Percentiles rank a stretch among this genome's conserved stretches.
Evolutionary conservation across 257 asterid genomes (phyloP).

Genomic region (Capsicum baccatum): DNA sequence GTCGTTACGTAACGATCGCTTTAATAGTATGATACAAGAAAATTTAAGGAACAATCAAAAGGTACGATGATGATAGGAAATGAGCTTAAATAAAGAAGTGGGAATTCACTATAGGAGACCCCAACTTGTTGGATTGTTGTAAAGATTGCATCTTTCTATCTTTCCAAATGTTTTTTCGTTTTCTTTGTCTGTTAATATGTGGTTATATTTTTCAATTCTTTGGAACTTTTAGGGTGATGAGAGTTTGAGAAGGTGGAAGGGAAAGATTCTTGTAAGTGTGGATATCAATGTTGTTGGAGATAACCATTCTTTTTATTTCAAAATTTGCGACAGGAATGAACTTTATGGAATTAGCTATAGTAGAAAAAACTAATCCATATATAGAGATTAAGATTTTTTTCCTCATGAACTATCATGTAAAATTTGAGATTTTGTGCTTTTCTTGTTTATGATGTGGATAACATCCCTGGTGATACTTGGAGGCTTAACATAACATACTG

Average conservation of each 20-base stretch:
- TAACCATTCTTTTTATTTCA: constrained; percentile 22
- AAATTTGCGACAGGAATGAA: not conserved
- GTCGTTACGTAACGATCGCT: no score
- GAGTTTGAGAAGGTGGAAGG: constrained; percentile 79
- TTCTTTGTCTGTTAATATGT: not conserved
- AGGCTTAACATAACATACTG: no score
- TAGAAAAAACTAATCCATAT: not conserved
- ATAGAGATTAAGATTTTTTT: not conserved
- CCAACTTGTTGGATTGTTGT: constrained; percentile 1
- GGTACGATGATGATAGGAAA: not conserved
- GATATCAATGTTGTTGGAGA: constrained; percentile 62
- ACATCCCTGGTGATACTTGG: not conserved
- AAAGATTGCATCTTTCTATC: not conserved
- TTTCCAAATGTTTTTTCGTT: not conserved
- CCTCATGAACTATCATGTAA: not conserved
- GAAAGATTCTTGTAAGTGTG: constrained; percentile 71
- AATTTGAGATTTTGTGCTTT: not conserved
- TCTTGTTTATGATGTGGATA: not conserved
- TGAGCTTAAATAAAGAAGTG: not conserved
- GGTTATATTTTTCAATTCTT: not conserved
- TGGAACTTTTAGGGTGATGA: constrained; percentile 60
- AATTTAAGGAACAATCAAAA: no score
- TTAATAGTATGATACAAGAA: no score
- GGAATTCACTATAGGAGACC: not conserved
- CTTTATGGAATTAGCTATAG: not conserved